These are phyloP conservation scores for Aspergillus awamori DNA, from an alignment of 2,329 filamentous ascomycete species.

Conservation along the genomic window DNA sequence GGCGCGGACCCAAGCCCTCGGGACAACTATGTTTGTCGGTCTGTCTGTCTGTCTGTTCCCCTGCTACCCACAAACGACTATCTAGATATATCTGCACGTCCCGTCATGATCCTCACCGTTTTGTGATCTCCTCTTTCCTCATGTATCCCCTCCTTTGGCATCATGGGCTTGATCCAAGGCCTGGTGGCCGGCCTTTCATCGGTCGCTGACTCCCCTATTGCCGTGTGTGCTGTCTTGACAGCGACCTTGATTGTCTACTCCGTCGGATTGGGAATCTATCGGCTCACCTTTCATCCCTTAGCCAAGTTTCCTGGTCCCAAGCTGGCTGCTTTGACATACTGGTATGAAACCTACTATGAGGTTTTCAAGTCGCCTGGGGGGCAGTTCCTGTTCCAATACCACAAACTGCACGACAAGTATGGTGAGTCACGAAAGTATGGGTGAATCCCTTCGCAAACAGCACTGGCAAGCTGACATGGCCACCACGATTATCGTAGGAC, in stretches of 20 bases:
- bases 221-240: not conserved
- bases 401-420: constrained; percentile 17
- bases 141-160: not conserved
- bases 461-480: not conserved
- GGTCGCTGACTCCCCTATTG: not conserved
- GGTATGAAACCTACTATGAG: constrained; percentile 21
- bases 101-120: not conserved
- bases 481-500: constrained; percentile 5
- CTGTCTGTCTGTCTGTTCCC: not conserved
- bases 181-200: not conserved
- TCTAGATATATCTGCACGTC: not conserved
- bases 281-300: constrained; percentile 18
- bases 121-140: not conserved
- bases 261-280: constrained; percentile 14
- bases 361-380: constrained; percentile 17
- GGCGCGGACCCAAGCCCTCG: constrained; percentile 4
- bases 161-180: constrained; percentile 6
- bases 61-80: not conserved
- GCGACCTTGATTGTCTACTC: not conserved
- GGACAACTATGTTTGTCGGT: not conserved
- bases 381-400: constrained; percentile 22
- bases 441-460: not conserved
- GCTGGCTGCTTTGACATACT: constrained; percentile 18
- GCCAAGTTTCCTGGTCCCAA: constrained; percentile 20
- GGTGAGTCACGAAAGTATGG: constrained; percentile 5